phyloP scores from a whole-genome alignment of 2,329 filamentous ascomycete genomes.

The Thelonectria discophora region DNA sequence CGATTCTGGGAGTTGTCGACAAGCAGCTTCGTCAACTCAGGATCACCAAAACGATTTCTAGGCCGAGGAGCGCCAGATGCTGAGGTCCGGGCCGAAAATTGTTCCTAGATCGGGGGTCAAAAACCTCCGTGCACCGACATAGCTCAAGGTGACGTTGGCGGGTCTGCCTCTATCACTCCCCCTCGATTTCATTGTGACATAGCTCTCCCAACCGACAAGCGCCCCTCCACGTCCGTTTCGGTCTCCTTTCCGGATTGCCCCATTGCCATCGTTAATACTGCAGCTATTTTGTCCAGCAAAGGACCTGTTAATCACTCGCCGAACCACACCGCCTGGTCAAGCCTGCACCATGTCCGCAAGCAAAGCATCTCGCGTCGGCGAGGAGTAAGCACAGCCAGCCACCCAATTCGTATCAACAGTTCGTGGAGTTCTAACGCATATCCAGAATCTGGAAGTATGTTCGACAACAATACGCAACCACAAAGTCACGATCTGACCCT shows the following conservation, averaged over 20 bases:
- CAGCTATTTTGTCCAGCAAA: not conserved
- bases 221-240: not conserved
- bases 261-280: not conserved
- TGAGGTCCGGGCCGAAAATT: constrained; percentile 47
- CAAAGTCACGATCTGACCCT: constrained; percentile 19
- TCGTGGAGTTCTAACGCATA: constrained; percentile 43
- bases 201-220: constrained; percentile 1
- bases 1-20: constrained; percentile 18
- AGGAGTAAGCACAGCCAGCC: constrained; percentile 61
- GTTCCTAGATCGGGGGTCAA: constrained; percentile 43
- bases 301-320: not conserved
- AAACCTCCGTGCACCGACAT: constrained; percentile 38
- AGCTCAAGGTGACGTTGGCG: constrained; percentile 33
- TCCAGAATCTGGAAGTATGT: constrained; percentile 91
- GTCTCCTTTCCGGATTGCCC: not conserved
- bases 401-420: constrained; percentile 13
- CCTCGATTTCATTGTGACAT: constrained; percentile 15
- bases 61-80: too few species aligned
- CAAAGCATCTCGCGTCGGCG: constrained; percentile 69
- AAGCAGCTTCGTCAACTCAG: constrained; percentile 25
- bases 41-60: constrained; percentile 12
- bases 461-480: not conserved
- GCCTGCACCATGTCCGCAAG: constrained; percentile 62
- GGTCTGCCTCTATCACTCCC: constrained; percentile 25
- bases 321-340: constrained; percentile 3